A percentile compares a stretch with the other conserved stretches of the same genome.
Evolutionary conservation across 768 basidiomycete genomes (phyloP).

Genomic region (Mrakia hoshinonis): DNA sequence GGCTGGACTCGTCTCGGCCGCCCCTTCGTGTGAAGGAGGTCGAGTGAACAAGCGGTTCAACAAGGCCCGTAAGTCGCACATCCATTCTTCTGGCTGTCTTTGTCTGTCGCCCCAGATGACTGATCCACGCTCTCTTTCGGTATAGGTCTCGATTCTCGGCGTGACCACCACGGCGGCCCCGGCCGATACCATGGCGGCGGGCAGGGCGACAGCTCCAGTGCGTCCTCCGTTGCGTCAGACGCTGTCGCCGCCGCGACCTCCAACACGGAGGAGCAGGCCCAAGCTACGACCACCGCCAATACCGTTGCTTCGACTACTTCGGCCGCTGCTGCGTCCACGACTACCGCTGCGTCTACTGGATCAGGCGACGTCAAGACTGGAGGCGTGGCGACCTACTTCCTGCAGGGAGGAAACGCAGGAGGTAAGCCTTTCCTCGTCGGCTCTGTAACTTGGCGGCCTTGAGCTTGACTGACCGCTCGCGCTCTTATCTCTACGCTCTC

Average conservation of each 20-base stretch:
- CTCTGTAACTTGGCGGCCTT: not conserved
- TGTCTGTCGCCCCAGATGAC: not conserved
- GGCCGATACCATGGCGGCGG: not conserved
- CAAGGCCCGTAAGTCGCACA: slow-evolving; percentile 6
- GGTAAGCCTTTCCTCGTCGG: not conserved
- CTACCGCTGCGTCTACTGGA: slow-evolving; percentile 31
- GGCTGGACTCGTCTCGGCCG: not conserved
- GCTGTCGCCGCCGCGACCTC: slow-evolving; percentile 45
- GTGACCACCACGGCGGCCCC: not conserved
- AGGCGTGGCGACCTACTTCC: slow-evolving; percentile 49
- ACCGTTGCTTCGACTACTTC: slow-evolving; percentile 31
- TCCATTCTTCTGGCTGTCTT: not conserved
- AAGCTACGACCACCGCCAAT: slow-evolving; percentile 41
- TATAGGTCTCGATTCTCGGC: not conserved
- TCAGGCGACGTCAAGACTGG: slow-evolving; percentile 33
- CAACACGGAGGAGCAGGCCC: slow-evolving; percentile 48
- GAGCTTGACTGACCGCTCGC: not conserved
- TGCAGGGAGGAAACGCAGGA: slow-evolving; percentile 24
- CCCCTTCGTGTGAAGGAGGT: not conserved
- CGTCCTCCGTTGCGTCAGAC: slow-evolving; percentile 49
- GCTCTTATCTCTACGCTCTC: not conserved
- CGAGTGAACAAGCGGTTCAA: not conserved
- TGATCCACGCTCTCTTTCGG: no score
- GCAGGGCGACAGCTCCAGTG: slow-evolving; percentile 56
- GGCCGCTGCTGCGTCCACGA: slow-evolving; percentile 28